Base-by-base conservation (phyloP, 2,329 filamentous ascomycete genomes). In the Colletotrichum sp. region DNA sequence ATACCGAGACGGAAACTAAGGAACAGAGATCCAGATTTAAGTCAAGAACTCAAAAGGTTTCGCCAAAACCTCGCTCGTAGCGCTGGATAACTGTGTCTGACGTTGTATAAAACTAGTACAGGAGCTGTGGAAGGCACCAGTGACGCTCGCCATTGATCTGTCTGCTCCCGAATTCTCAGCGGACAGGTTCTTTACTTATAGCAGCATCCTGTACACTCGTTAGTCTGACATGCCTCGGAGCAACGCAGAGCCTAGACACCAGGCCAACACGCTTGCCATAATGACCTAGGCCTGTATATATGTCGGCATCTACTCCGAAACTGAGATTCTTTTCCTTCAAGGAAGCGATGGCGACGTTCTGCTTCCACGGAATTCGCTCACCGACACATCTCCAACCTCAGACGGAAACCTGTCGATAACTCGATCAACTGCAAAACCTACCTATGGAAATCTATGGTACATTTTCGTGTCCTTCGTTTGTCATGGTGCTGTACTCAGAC, bases 151-250 rank as follows among this genome's bases (percentile, higher is more conserved):
- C 30, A 28, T 39, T 39, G 8, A 6, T n/a, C 43, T 21, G 43
- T 13, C n/a, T 48, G 16, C 4, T 34, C n/a, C 18, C 0, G 2
- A 21, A 12, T 21, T 48, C 10, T 21, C 43, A 21, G 43, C 9
- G 10, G 43, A 1, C 6, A 21, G 18, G 10, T 48, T 12, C 10
- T n/a, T 0, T 21, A 48, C 43, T 48, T 7, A 48, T 21, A 21
- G n/a, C 43, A 0, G 43, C n/a, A 48, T 4, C 3, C 5, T 2
- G 2, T 2, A 21, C 10, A 48, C 43, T 4, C 10, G 5, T 3
- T 4, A 13, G 6, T 48, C 43, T 48, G 6, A 3, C n/a, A 21
- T 3, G 10, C n/a, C 10, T 7, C 18, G 10, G 18, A 21, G 10
- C 6, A 48, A 43, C 39, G 8, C 39, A n/a, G 18, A n/a, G 18